A percentile compares a stretch with the other conserved stretches of the same genome.
These are phyloP conservation scores for Mycothermus thermophilus DNA, from an alignment of 495 filamentous ascomycete species.

Conservation along the genomic window DNA sequence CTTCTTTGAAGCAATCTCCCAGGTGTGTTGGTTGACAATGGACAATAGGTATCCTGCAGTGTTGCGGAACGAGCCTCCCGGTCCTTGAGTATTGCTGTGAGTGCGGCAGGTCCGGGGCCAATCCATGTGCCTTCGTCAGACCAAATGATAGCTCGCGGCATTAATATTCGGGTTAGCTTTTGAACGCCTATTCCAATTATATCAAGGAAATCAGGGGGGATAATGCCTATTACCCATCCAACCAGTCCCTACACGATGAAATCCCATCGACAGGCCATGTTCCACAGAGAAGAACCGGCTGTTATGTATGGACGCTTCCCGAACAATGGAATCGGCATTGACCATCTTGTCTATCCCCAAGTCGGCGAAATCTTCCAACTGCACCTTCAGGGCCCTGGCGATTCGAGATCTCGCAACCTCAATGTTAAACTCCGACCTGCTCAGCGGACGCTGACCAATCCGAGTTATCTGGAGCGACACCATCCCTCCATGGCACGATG, in stretches of 20 bases:
- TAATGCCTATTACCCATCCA: constrained; percentile 5
- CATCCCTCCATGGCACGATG: not conserved
- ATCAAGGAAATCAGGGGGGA: no score
- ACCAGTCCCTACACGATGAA: constrained; percentile 2
- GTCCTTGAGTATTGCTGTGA: not conserved
- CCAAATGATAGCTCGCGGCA: constrained; percentile 1
- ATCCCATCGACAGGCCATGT: constrained; percentile 14
- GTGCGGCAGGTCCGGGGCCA: not conserved
- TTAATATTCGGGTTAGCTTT: not conserved
- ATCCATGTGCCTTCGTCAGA: not conserved
- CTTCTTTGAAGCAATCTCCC: no score
- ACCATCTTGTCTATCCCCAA: not conserved
- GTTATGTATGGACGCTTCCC: constrained; percentile 10
- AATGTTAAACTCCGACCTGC: not conserved
- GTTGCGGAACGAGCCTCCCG: not conserved
- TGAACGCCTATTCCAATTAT: no score
- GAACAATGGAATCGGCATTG: constrained; percentile 19
- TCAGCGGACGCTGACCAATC: not conserved
- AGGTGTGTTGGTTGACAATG: no score
- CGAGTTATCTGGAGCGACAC: not conserved
- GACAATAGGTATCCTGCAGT: not conserved
- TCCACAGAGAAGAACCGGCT: constrained; percentile 13
- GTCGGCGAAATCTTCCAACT: not conserved
- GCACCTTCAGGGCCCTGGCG: not conserved
- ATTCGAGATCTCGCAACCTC: not conserved